Percentiles rank a stretch among this genome's conserved stretches.
Evolutionary conservation across 345 rosid species (phyloP).

Genomic region (Turritis glabra): DNA sequence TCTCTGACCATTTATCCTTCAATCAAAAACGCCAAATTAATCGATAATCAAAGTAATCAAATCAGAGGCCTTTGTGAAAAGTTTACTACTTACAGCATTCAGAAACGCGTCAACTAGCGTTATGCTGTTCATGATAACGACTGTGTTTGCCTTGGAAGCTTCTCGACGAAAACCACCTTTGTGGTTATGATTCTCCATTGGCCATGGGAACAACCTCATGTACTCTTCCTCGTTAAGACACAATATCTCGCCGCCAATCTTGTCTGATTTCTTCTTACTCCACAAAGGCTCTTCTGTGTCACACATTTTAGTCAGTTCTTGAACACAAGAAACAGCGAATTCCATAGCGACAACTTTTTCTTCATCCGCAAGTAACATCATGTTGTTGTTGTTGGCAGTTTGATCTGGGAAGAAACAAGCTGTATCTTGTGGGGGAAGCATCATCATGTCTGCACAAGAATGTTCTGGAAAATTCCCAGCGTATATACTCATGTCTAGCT

Average conservation of each 20-base stretch:
- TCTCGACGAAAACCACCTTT: constrained; percentile 52
- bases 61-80: neutral
- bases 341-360: constrained; percentile 73
- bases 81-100: constrained; percentile 59
- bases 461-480: constrained; percentile 52
- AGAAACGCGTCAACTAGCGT: constrained; percentile 79
- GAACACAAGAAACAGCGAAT: constrained; percentile 63
- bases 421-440: constrained; percentile 41
- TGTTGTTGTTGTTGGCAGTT: constrained; percentile 40
- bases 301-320: constrained; percentile 75
- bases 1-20: constrained; percentile 86
- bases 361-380: constrained; percentile 56
- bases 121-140: constrained; percentile 89
- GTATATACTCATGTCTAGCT: constrained; percentile 75
- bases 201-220: constrained; percentile 67
- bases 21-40: neutral
- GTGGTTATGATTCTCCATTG: constrained; percentile 45
- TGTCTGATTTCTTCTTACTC: constrained; percentile 43
- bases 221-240: constrained; percentile 68
- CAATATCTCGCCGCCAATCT: constrained; percentile 40
- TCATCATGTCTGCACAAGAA: constrained; percentile 51
- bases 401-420: constrained; percentile 46
- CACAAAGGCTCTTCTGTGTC: constrained; percentile 65
- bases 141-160: constrained; percentile 69
- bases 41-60: neutral